Evolutionary conservation across 306 rosid genomes (phyloP).

Genomic region (Vachellia pachyceras): DNA sequence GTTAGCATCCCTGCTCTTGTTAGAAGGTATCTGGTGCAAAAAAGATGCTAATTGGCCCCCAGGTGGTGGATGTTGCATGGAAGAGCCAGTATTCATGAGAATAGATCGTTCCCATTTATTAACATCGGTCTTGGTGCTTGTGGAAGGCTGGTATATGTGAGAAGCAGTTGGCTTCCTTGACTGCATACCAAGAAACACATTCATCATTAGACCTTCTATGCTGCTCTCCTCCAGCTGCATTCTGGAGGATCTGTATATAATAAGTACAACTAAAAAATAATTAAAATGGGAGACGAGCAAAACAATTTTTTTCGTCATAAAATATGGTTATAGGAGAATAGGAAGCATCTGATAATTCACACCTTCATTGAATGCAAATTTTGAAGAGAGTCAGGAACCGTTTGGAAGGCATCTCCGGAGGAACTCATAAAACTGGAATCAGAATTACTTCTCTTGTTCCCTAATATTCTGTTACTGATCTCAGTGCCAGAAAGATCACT

Average conservation of each 20-base stretch:
- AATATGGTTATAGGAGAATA: slow-evolving; percentile 19
- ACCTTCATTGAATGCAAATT: slow-evolving; percentile 88
- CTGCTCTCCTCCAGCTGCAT: slow-evolving; percentile 74
- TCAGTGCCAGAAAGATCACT: slow-evolving; percentile 79
- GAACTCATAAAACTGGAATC: slow-evolving; percentile 80
- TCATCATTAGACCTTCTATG: slow-evolving; percentile 79
- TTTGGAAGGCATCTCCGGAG: slow-evolving; percentile 69
- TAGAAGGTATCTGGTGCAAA: slow-evolving; percentile 67
- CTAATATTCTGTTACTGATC: slow-evolving; percentile 66
- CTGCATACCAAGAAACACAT: slow-evolving; percentile 64
- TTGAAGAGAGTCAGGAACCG: slow-evolving; percentile 72
- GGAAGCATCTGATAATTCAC: slow-evolving; percentile 15
- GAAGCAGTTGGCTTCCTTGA: slow-evolving; percentile 67
- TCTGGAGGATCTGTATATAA: slow-evolving; percentile 61
- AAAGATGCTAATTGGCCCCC: slow-evolving; percentile 64
- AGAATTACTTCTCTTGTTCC: slow-evolving; percentile 83
- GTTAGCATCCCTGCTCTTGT: slow-evolving; percentile 72
- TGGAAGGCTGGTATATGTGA: slow-evolving; percentile 71
- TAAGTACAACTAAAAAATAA: slow-evolving; percentile 39
- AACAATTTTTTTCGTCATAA: slow-evolving; percentile 10
- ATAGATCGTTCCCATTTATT: slow-evolving; percentile 70
- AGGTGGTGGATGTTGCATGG: slow-evolving; percentile 67
- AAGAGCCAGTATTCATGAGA: slow-evolving; percentile 67
- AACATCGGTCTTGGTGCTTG: slow-evolving; percentile 55
- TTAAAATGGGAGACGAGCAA: slow-evolving; percentile 5